These are phyloP conservation scores for Proliferodiscus dingleyae DNA, from an alignment of 2,329 filamentous ascomycete genomes.

Conservation along the genomic window DNA sequence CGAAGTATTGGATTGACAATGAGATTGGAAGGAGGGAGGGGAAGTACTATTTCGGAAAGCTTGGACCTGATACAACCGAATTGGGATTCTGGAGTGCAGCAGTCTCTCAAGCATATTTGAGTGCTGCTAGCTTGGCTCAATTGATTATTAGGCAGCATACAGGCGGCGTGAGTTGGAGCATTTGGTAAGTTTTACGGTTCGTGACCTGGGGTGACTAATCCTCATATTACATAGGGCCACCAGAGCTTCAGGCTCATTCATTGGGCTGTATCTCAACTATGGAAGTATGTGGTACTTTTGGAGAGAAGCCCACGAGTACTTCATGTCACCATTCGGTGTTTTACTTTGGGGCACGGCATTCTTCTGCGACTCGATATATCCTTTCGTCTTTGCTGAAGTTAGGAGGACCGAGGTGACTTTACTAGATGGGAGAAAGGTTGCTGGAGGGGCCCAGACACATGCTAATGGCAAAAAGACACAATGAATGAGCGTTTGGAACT, in stretches of 20 bases:
- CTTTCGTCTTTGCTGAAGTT: slow-evolving; percentile 38
- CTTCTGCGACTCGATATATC: slow-evolving; percentile 41
- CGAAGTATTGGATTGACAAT: slow-evolving; percentile 45
- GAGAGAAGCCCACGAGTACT: slow-evolving; percentile 47
- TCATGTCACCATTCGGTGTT: slow-evolving; percentile 38
- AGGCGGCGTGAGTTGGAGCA: slow-evolving; percentile 43
- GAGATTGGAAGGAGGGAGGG: slow-evolving; percentile 40
- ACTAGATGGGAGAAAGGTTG: slow-evolving; percentile 32
- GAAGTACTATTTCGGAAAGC: slow-evolving; percentile 33
- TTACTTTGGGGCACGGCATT: slow-evolving; percentile 39
- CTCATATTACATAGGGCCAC: slow-evolving; percentile 35
- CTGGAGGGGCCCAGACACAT: slow-evolving; percentile 1
- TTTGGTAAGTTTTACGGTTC: slow-evolving; percentile 39
- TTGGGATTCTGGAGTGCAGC: slow-evolving; percentile 21
- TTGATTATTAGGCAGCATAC: slow-evolving; percentile 42
- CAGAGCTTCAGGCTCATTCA: slow-evolving; percentile 39
- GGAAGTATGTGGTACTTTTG: slow-evolving; percentile 45
- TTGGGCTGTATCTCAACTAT: slow-evolving; percentile 38
- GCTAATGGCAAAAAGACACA: slow-evolving; percentile 11
- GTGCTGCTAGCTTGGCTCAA: slow-evolving; percentile 43
- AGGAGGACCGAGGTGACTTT: slow-evolving; percentile 36
- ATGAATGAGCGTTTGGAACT: too few relatives aligned
- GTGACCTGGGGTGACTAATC: neutral
- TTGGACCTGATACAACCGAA: slow-evolving; percentile 45
- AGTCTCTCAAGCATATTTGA: slow-evolving; percentile 36